phyloP scores from a whole-genome alignment of 2,329 filamentous ascomycete species.

The Ophiobolus disseminans region DNA sequence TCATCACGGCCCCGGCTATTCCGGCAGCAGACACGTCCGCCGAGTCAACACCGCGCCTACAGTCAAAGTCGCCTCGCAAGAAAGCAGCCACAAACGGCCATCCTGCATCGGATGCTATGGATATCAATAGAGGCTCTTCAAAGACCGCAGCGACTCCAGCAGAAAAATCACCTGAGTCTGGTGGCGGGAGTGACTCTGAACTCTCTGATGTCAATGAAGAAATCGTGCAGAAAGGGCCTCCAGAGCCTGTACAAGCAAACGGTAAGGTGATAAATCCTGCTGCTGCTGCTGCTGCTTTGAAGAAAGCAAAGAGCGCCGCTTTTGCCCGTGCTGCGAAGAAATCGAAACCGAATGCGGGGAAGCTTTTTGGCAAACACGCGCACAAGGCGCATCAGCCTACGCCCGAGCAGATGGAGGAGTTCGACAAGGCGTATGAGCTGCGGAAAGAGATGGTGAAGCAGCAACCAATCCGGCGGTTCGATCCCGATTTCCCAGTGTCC shows the following conservation, averaged over 20 bases:
- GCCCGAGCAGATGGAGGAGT: slow-evolving; percentile 35
- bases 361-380: slow-evolving; percentile 37
- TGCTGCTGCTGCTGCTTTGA: slow-evolving; percentile 21
- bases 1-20: slow-evolving; percentile 39
- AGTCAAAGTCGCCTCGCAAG: slow-evolving; percentile 44
- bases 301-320: slow-evolving; percentile 37
- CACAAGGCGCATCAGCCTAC: slow-evolving; percentile 39
- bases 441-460: slow-evolving; percentile 37
- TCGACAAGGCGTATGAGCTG: slow-evolving; percentile 31
- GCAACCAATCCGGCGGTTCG: slow-evolving; percentile 31
- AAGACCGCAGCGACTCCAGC: slow-evolving; percentile 36
- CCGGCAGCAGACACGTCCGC: slow-evolving; percentile 30
- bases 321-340: slow-evolving; percentile 42
- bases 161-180: slow-evolving; percentile 37
- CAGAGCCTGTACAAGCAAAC: slow-evolving; percentile 36
- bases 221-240: slow-evolving; percentile 45
- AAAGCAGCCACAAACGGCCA: slow-evolving; percentile 31
- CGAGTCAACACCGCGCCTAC: slow-evolving; percentile 34
- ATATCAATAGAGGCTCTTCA: slow-evolving; percentile 32
- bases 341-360: slow-evolving; percentile 36
- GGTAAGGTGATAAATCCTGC: slow-evolving; percentile 27
- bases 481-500: slow-evolving; percentile 33
- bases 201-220: slow-evolving; percentile 49
- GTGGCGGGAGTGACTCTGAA: slow-evolving; percentile 42
- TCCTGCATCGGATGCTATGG: slow-evolving; percentile 20